Base-by-base conservation (phyloP, 179 eudicot genomes). In the Nepenthes alata region DNA sequence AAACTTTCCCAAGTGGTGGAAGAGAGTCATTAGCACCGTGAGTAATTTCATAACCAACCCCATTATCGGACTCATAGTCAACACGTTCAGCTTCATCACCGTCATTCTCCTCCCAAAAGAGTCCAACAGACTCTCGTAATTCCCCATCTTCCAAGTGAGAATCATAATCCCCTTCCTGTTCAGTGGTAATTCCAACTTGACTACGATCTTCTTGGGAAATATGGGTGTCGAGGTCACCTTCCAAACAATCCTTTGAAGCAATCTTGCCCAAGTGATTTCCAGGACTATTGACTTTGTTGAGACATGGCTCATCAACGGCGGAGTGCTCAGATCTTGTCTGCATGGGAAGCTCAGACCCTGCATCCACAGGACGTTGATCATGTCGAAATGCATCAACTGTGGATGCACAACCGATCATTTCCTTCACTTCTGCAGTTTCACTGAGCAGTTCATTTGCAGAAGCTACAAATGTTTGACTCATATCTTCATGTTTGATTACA, bases 91-190 rank as follows among this genome's bases (percentile, higher is more conserved):
- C 71, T 67, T 83, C 86, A 45, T 76, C 81, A 57, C 74, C 60
- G 36, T 81, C 85, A 66, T 78, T 77, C 3, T 80, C 85, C 65
- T 78, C 85, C 85, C 84, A 85, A 36, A 74, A 50, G 56, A 59
- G 78, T 53, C 59, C 59, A 60, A 60, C 53, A 7, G 87, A 66
- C 65, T 80, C 89, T 77, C 91, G 77, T 53, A 88, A 62, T 59
- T 88, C 96, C 47, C 91, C 91, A 78, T 88, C 96, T 74, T 85
- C 96, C 57, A 77, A 77, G 35, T 88, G 81, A 71, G 88, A 85
- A 66, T 88, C 96, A 73, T 74, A 82, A 59, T 77, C 88, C 47
- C 67, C 68, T 67, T 77, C 71, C 13, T 63, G 39, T 50, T 59
- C 66, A 44, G 68, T 47, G 64, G 57, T 62, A 44, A 67, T 63